Base-by-base conservation (phyloP, 305 asterid genomes). In the Plantago coronopus region DNA sequence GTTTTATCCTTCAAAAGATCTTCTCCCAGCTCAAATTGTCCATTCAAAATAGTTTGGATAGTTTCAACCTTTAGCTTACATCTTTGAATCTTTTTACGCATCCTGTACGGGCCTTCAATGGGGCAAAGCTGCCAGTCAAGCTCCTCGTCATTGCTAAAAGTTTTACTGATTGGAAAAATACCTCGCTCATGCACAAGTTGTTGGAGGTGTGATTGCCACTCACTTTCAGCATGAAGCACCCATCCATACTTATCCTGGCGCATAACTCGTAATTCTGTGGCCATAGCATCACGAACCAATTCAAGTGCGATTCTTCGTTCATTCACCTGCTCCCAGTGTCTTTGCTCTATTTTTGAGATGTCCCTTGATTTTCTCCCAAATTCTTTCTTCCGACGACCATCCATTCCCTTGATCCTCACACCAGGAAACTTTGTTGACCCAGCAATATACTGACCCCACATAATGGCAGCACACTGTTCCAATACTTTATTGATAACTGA, bases 171-270 rank as follows among this genome's bases (percentile, higher is more conserved):
- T 14, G 96, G 96, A 48, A 88, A 88, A 71, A 90, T 86, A 64
- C 99, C 99, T 23, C 97, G 87, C 77, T 94, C 99, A 38, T 94
- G 99, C 67, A 86, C 87, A 79, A 94, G 97, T 69, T 90, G 95
- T 63, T 86, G 97, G 69, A 94, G 89, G 78, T 90, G 96, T 68
- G 87, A 72, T 65, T 88, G 97, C 99, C 99, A 94, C 79, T 90
- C 97, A 64, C 97, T 88, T 74, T 94, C 99, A 61, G 99, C 99
- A 66, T 94, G 97, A 70, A 94, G 96, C 69, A 94, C 96, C 97
- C 97, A 94, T 59, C 99, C 99, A 76, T 94, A 94, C 75, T 94
- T 94, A 77, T 94, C 99, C 79, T 90, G 99, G 59, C 99, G 97
- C 61, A 94, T 77, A 59, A 90, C 97, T 77, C 99, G 91, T 66